Evolutionary conservation across 2,329 filamentous ascomycete genomes (phyloP), one percentile per base, ranked within the genome.

Genomic region (Diatrype stigma): DNA sequence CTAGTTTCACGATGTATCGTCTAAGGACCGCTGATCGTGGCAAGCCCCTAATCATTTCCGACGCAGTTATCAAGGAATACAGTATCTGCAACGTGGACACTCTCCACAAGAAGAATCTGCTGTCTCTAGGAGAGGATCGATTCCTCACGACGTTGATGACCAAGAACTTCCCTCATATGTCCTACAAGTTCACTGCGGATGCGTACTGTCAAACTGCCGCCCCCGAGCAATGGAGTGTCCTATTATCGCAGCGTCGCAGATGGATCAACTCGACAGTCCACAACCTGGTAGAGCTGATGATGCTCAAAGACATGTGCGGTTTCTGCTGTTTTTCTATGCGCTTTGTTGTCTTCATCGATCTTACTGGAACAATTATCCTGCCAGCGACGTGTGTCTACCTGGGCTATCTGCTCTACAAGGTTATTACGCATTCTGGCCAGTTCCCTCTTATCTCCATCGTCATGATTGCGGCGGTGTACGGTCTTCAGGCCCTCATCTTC

Each of bases 211-310:
- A 89, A 64, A 99, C 94, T 2, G 93, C 93, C 42, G 94, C 94
- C 1, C 94, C 94, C 2, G 91, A 97, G 64, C 89, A 87, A 22
- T 99, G 92, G 90, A 89, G 86, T 64, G 90, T 99, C 62, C 74
- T 99, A 61, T 78, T 99, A 30, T 99, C 94, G n/a, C 94, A 99
- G 69, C 86, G 94, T 79, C 91, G 94, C 77, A 88, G 94, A 68
- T 99, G 94, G 94, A 99, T 99, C 71, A 99, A 99, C 74, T 97
- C 94, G 1, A 99, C 94, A 10, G 87, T 99, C 55, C 94, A 99
- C 78, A 99, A 99, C 68, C 72, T 99, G 66, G 88, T 87, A 23
- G 94, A 99, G 70, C 76, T 99, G 65, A 86, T 96, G 67, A 87
- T 87, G 63, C 80, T 99, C 45, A 87, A 92, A 69, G 91, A 99